Base-by-base conservation (phyloP, 2,329 filamentous ascomycete species). In the Ceratocystis huliohia region DNA sequence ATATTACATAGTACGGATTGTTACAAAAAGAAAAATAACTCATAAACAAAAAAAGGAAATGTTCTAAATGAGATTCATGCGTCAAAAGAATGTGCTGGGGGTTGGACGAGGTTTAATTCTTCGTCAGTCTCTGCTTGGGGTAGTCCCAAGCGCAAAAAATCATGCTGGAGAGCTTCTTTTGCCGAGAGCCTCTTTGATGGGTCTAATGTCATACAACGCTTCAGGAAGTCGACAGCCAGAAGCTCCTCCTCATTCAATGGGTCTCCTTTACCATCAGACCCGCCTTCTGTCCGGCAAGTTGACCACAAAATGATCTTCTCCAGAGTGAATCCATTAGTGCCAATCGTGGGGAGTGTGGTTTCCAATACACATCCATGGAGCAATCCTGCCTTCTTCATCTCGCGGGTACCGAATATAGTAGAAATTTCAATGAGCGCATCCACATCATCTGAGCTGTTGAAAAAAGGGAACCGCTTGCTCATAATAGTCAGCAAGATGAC, bases 391-490 rank as follows among this genome's bases (percentile, higher is more conserved):
- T 84, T 80, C 73, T 88, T 89, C 93, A 99, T 97, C 67, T 87
- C 85, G 73, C 84, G 86, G 53, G 82, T 82, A 63, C 94, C 94
- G 74, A 97, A 96, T 68, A 99, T 96, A 67, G 91, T 96, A 45
- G 92, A 89, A 70, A 99, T 95, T 76, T 99, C 94, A 70, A 99
- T 93, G 82, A 96, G 88, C 64, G 94, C 94, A 73, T 99, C 94
- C 61, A 99, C 88, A 72, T 99, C 94, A 74, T 99, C 94, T n/a
- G 91, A 88, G 59, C 90, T 96, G 77, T 99, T 96, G 81, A 99
- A 99, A 77, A 99, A 99, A 1, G 94, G 94, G 72, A 99, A 99
- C 3, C 94, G 86, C 66, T 88, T 88, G 50, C 89, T 93, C 15
- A 99, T 80, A 69, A 99, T 88, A 0, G 94, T 99, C n/a, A 99